Base-by-base conservation (phyloP, 495 filamentous ascomycete genomes). In the Aspergillus biplanus region DNA sequence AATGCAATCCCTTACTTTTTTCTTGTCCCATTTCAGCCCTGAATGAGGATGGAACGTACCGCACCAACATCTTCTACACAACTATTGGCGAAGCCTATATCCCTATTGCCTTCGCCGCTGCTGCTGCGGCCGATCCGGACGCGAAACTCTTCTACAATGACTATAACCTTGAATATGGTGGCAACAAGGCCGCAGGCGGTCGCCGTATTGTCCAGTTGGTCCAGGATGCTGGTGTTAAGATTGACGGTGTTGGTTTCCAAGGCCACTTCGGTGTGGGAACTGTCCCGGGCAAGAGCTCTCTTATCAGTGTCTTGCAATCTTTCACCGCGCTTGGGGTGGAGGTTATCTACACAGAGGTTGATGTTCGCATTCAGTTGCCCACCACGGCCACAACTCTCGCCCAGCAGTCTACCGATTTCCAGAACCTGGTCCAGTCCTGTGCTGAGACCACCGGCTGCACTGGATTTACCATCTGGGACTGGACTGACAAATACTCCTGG, bases 391-490 rank as follows among this genome's bases (percentile, higher is more conserved):
- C 78, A 5, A 78, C 80, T 58, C 74, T 87, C 18, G 67, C 70
- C 12, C 78, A 84, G 73, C 89, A 92, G 76, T 78, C 75, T 21
- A 76, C 74, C 9, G 85, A 84, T 61, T 92, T 90, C 64, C 66
- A 72, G 60, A 81, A 73, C 61, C 76, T 86, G 15, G 81, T 85
- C 13, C 75, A 69, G n/a, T 86, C 87, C 0, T 92, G 90, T 65
- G 65, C 86, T 16, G 75, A 82, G 53, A 72, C 84, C 0, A 57
- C 76, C n/a, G 66, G 75, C 6, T 93, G 90, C 67, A 80, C 90
- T 4, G 90, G 89, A 6, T 76, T 92, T 33, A 91, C 87, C n/a
- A 80, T 87, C 61, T 89, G 86, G 87, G 80, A 83, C 62, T 88
- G 82, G 75, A 83, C 80, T 18, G 87, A 89, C 67, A 69, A 84